Percentiles rank a stretch among this genome's conserved stretches.
Evolutionary conservation across 495 filamentous ascomycete genomes (phyloP).

Genomic region (Neurospora cerealis): DNA sequence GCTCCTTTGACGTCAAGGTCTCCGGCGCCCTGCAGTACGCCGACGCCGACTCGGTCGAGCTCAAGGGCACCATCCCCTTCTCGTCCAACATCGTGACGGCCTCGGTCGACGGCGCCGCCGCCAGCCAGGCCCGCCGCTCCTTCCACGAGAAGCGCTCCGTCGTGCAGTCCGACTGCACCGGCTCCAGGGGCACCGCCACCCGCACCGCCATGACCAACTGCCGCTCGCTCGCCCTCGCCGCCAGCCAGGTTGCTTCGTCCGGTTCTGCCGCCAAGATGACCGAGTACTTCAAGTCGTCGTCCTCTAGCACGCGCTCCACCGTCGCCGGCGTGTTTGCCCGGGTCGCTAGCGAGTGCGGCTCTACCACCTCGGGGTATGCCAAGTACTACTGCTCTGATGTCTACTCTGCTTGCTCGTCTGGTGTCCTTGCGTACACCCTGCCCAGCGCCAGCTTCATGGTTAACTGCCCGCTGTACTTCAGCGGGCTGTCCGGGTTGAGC

Average conservation of each 20-base stretch:
- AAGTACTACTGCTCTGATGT: conserved; percentile 43
- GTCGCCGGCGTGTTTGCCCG: conserved; percentile 43
- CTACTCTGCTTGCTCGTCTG: conserved; percentile 37
- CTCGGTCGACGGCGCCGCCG: conserved; percentile 40
- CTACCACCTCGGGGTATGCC: conserved; percentile 31
- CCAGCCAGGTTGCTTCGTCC: conserved; percentile 39
- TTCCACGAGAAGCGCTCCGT: conserved; percentile 40
- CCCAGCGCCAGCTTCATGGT: conserved; percentile 41
- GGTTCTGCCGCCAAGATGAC: conserved; percentile 42
- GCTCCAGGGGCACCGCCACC: conserved; percentile 29
- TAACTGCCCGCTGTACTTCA: conserved; percentile 49
- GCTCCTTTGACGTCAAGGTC: conserved; percentile 37
- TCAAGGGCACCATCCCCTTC: conserved; percentile 36
- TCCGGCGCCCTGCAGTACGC: conserved; percentile 42
- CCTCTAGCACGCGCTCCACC: conserved; percentile 27
- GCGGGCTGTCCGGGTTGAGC: conserved; percentile 32
- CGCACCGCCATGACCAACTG: conserved; percentile 41
- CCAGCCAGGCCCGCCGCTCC: conserved; percentile 35
- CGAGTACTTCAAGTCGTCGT: conserved; percentile 55
- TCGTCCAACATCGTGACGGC: conserved; percentile 38
- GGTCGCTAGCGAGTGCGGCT: conserved; percentile 41
- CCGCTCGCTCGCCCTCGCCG: conserved; percentile 39
- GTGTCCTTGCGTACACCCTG: conserved; percentile 48
- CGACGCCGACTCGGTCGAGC: conserved; percentile 33
- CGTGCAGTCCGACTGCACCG: conserved; percentile 39